phyloP scores from a whole-genome alignment of 306 rosid genomes.

The Boehmeria nivea region DNA sequence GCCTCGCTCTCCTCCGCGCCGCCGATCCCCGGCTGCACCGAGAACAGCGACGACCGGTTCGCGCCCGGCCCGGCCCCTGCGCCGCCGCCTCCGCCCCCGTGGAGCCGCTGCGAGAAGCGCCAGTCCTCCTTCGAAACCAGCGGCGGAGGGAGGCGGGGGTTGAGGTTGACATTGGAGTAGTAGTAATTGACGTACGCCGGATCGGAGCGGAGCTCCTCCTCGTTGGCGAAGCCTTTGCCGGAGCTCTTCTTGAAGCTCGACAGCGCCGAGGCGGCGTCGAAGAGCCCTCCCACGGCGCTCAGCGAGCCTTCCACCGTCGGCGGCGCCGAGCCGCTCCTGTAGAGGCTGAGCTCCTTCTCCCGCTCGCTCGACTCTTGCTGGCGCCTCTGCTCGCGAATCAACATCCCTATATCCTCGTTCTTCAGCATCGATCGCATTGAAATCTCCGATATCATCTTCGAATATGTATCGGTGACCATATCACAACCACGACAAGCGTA shows the following conservation, averaged over 20 bases:
- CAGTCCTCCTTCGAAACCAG: constrained; percentile 46
- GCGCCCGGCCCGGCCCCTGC: constrained; percentile 16
- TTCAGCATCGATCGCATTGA: constrained; percentile 67
- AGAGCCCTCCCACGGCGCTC: constrained; percentile 55
- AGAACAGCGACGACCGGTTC: constrained; percentile 29
- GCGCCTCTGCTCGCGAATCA: constrained; percentile 49
- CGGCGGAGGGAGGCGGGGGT: constrained; percentile 52
- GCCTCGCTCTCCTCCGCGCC: constrained; percentile 27
- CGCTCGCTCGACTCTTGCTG: constrained; percentile 46
- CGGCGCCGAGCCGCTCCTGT: constrained; percentile 92
- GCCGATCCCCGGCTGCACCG: constrained; percentile 38
- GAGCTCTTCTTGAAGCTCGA: constrained; percentile 27
- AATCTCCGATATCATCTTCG: constrained; percentile 67
- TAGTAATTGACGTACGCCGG: constrained; percentile 39
- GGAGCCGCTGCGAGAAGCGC: constrained; percentile 43
- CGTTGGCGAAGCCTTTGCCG: constrained; percentile 29
- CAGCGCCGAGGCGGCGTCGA: constrained; percentile 29
- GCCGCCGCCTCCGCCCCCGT: constrained; percentile 36
- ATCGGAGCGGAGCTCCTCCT: constrained; percentile 46
- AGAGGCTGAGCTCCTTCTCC: constrained; percentile 57
- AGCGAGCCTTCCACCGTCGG: constrained; percentile 86
- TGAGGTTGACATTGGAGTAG: constrained; percentile 43
- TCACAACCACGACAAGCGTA: constrained; percentile 6
- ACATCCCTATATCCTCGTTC: constrained; percentile 53
- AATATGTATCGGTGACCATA: constrained; percentile 61